Evolutionary conservation across 1,139 yeast genomes (phyloP).

Genomic region (Yamadazyma pseudoaaseri): DNA sequence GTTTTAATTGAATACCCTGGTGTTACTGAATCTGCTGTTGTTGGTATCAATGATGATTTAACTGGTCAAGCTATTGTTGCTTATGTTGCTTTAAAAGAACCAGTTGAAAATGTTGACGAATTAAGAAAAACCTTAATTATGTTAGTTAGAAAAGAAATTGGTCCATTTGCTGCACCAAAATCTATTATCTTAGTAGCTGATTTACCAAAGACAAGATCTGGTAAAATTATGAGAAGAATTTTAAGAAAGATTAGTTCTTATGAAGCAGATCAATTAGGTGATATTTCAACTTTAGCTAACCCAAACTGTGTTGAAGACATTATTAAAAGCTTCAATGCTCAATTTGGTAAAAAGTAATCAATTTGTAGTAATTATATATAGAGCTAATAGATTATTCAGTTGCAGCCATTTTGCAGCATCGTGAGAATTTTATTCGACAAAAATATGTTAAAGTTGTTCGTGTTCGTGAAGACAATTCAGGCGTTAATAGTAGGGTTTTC

Average conservation of each 20-base stretch:
- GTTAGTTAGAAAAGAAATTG: slow-evolving; percentile 91
- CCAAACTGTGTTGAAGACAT: slow-evolving; percentile 82
- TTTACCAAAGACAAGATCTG: slow-evolving; percentile 96
- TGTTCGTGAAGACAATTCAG: slow-evolving; percentile 28
- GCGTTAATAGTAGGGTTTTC: slow-evolving; percentile 28
- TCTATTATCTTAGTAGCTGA: slow-evolving; percentile 83
- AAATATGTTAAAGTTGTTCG: slow-evolving; percentile 19
- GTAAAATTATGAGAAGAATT: slow-evolving; percentile 98
- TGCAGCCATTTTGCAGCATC: not conserved
- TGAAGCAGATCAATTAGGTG: slow-evolving; percentile 94
- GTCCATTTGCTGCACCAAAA: slow-evolving; percentile 99
- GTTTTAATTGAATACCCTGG: slow-evolving; percentile 76
- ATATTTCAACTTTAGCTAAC: slow-evolving; percentile 85
- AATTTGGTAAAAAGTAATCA: slow-evolving; percentile 20
- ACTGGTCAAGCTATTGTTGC: slow-evolving; percentile 98
- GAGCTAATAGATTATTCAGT: not conserved
- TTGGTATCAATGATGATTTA: slow-evolving; percentile 90
- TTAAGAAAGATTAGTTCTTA: slow-evolving; percentile 86
- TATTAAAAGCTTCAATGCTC: slow-evolving; percentile 50
- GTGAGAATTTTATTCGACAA: not conserved
- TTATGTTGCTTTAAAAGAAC: slow-evolving; percentile 80
- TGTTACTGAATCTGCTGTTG: slow-evolving; percentile 93
- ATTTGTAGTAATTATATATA: slow-evolving; percentile 1
- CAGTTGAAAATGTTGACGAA: slow-evolving; percentile 50
- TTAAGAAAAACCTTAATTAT: slow-evolving; percentile 80